These are phyloP conservation scores for Aureobasidium sp. DNA, from an alignment of 2,329 filamentous ascomycete species.

Conservation along the genomic window DNA sequence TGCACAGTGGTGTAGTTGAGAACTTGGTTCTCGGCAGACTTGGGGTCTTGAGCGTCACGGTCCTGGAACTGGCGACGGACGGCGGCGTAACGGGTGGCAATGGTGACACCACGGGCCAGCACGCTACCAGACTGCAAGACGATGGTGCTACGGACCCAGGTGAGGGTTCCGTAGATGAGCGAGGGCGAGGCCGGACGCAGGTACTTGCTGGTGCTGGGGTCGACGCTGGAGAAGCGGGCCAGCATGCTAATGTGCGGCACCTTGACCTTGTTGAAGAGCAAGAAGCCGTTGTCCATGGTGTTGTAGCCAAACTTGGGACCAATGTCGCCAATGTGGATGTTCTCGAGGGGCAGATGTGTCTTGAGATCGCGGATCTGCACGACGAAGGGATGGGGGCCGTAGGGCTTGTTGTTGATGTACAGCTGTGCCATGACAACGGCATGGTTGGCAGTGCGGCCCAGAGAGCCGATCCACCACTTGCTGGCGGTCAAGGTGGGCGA, in stretches of 20 bases:
- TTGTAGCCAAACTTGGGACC: slow-evolving; percentile 75
- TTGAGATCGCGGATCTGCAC: slow-evolving; percentile 65
- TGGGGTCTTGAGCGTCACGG: slow-evolving; percentile 54
- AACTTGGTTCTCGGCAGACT: slow-evolving; percentile 64
- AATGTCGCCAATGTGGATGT: slow-evolving; percentile 70
- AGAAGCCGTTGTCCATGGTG: slow-evolving; percentile 76
- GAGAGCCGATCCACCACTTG: slow-evolving; percentile 80
- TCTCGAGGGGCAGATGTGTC: slow-evolving; percentile 61
- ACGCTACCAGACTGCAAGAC: slow-evolving; percentile 66
- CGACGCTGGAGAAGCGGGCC: slow-evolving; percentile 61
- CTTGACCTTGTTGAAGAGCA: slow-evolving; percentile 70
- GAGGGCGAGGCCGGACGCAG: slow-evolving; percentile 58
- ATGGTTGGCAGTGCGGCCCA: slow-evolving; percentile 68
- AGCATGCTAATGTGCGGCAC: slow-evolving; percentile 69
- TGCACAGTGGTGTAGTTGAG: slow-evolving; percentile 79
- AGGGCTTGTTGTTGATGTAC: slow-evolving; percentile 58
- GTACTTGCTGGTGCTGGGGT: slow-evolving; percentile 62
- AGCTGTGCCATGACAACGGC: slow-evolving; percentile 75
- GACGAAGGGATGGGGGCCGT: slow-evolving; percentile 71
- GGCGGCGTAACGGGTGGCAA: slow-evolving; percentile 66
- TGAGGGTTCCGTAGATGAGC: slow-evolving; percentile 68
- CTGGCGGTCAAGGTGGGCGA: slow-evolving; percentile 67
- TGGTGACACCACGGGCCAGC: slow-evolving; percentile 68
- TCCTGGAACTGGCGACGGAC: slow-evolving; percentile 75
- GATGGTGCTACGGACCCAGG: slow-evolving; percentile 66